Base-by-base conservation (phyloP, 2,329 filamentous ascomycete genomes). In the Elsinoe australis region DNA sequence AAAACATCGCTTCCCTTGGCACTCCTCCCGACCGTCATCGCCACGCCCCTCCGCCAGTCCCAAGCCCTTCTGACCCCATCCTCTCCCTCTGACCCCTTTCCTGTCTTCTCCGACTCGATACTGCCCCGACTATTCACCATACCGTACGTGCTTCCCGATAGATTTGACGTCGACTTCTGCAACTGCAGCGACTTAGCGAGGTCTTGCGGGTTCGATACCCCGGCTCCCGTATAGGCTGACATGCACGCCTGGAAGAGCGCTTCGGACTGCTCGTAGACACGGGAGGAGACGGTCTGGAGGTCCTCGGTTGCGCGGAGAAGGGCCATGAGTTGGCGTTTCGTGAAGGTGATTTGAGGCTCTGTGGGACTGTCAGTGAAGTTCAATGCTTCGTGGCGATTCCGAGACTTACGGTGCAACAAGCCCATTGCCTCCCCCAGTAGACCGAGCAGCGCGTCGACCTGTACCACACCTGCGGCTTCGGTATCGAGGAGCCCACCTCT, bases 401-500 rank as follows among this genome's bases (percentile, higher is more conserved):
- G n/a, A n/a, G n/a, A 63, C 64, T 64, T 61, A 71, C 72, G 72
- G 58, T 82, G 79, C 52, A 94, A 71, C 52, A 95, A 86, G 1
- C 87, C 77, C 3, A 90, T 77, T 0, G 83, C 80, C 67, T 96
- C 90, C 45, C 87, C 89, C 1, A 96, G 74, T 10, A 96, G 72
- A 2, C 84, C 80, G 6, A 95, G 72, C 17, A 96, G 67, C 46
- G 89, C 89, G 58, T 96, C 90, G 53, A 94, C 85, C 57, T 86
- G 86, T 14, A 95, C 84, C 5, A 94, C 87, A 0, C 86, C 82
- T 59, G 89, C 85, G 9, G 85, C 78, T 14, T 79, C 76, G 18
- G 82, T 80, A 60, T 96, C 89, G 62, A 88, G 94, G 2, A 95
- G 72, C 1, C 90, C 90, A 49, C 90, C 90, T 50, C 86, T 85